These are phyloP conservation scores for Penicillium sumatraense DNA, from an alignment of 2,329 filamentous ascomycete genomes.

Conservation along the genomic window DNA sequence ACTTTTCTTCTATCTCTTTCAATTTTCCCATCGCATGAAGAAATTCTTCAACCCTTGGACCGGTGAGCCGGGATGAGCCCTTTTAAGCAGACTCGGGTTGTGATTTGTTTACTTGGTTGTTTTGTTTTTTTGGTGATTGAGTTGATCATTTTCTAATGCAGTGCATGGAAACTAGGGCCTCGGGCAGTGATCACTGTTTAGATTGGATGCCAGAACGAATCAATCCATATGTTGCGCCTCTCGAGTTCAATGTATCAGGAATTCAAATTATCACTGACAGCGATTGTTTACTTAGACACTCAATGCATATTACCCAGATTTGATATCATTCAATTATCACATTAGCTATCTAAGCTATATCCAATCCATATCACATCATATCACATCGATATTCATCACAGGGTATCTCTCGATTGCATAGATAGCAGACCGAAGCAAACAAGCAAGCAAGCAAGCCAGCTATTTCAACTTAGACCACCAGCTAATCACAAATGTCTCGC, in stretches of 20 bases:
- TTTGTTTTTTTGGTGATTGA: neutral
- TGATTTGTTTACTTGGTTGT: neutral
- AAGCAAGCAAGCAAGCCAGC: neutral
- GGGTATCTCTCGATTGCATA: neutral
- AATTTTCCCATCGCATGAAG: slow-evolving; percentile 11
- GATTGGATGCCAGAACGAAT: too few species aligned
- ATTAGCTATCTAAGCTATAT: neutral
- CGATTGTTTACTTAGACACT: neutral
- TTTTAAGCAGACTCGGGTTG: slow-evolving; percentile 26
- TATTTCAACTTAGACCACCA: neutral
- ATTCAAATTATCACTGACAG: too few species aligned
- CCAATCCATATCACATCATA: neutral
- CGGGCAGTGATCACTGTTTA: too few species aligned
- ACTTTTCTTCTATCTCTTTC: neutral
- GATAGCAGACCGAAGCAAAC: neutral
- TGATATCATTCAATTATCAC: neutral
- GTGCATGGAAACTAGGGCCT: too few species aligned
- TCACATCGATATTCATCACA: neutral
- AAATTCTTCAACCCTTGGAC: slow-evolving; percentile 20
- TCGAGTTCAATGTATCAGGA: too few species aligned
- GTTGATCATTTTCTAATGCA: neutral
- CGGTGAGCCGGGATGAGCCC: slow-evolving; percentile 14
- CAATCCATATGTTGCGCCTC: too few species aligned
- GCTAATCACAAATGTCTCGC: slow-evolving; percentile 7
- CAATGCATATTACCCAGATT: neutral